Base-by-base conservation (phyloP, 2,329 filamentous ascomycete species). In the Neocucurbitaria cava region DNA sequence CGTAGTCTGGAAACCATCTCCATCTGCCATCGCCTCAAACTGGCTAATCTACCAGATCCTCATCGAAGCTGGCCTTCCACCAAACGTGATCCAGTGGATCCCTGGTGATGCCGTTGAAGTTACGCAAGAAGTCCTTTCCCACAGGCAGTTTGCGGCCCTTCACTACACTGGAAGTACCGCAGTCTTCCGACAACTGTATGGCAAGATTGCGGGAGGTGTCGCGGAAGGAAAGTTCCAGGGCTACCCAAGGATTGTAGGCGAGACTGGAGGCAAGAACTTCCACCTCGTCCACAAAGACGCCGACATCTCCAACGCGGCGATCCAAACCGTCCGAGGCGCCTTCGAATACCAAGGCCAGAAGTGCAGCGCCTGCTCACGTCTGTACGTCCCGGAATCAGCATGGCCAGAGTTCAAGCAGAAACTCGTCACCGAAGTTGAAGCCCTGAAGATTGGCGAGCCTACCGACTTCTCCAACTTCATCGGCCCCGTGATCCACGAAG, bases 1-100 rank as follows among this genome's bases (percentile, higher is more conserved):
- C 1, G 92, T 96, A 4, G 80, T 98, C 42, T 98, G 93, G 93
- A 98, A 98, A 83, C 93, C 93, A n/a, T 95, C 91, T 13, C 91
- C 94, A 65, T 89, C 83, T 15, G 91, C 93, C 33, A 90, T 97
- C 59, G 89, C 89, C n/a, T 92, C 90, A 59, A 96, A 93, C 81
- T 96, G 90, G 87, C 82, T 98, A 51, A 82, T 96, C 40, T 93
- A 96, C 81, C 85, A 93, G 74, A 96, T 97, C 74, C 84, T 98
- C 15, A 81, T 95, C 23, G 94, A 98, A 80, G 92, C 94, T 24
- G 94, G 94, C 36, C 85, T 98, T 46, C 94, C 94, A 35, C 86
- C 87, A 68, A 87, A 94, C 64, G 94, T 97, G 47, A 92, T 98
- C 62, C 94, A 97, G 77, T 97, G 96, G 74, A 86, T 97, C 10